These are phyloP conservation scores for Abeoforma whisleri DNA, from an alignment of 78 protist genomes.

Conservation along the genomic window DNA sequence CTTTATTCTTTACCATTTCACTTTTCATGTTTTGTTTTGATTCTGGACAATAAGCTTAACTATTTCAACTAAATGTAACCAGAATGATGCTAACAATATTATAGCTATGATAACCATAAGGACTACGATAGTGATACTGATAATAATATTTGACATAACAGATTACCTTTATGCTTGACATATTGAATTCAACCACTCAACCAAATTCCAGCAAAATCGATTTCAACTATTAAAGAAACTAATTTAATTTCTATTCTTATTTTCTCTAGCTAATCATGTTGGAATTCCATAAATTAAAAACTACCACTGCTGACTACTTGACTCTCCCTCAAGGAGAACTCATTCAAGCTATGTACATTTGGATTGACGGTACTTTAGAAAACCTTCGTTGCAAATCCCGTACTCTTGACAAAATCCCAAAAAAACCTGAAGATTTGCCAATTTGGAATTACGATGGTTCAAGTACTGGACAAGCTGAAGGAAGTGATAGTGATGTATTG, in stretches of 20 bases:
- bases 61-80: too few relatives aligned
- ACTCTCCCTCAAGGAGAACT: constrained; percentile 1
- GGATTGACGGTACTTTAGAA: constrained; percentile 56
- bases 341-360: constrained; percentile 58
- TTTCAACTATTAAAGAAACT: too few relatives aligned
- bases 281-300: background rate
- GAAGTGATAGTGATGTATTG: constrained; percentile 68
- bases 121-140: too few relatives aligned
- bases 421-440: constrained; percentile 42
- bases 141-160: too few relatives aligned
- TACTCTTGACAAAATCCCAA: constrained; percentile 39
- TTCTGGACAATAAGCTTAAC: too few relatives aligned
- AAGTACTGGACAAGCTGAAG: constrained; percentile 62
- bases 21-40: too few relatives aligned
- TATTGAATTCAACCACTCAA: too few relatives aligned
- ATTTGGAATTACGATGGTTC: constrained; percentile 66
- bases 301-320: constrained; percentile 32
- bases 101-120: too few relatives aligned
- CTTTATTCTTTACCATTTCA: too few relatives aligned
- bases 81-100: too few relatives aligned
- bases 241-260: background rate
- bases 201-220: too few relatives aligned
- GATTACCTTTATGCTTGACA: too few relatives aligned
- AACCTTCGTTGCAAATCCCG: constrained; percentile 59
- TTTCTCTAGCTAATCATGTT: constrained; percentile 3